Evolutionary conservation across 2,329 filamentous ascomycete genomes (phyloP), one percentile per base, ranked within the genome.

Genomic region (Verticillium klebahnii): DNA sequence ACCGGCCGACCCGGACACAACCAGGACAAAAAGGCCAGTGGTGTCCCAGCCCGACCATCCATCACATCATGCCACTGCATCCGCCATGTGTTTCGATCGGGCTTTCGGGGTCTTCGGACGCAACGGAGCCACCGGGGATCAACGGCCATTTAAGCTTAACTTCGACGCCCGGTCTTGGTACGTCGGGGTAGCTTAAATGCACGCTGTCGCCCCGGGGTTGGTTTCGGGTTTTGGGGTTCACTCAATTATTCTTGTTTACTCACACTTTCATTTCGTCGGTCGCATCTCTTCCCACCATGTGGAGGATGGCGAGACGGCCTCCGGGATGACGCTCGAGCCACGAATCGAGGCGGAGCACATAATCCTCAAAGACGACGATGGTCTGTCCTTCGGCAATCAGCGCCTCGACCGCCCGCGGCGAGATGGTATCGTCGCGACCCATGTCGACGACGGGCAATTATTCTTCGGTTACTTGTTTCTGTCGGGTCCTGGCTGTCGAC

Each of bases 91-190:
- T 29, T 36, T 66, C 88, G 84, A 74, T 93, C 96, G 63, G 83
- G 82, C 50, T 94, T 94, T 62, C 93, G 93, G 75, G 97, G 94
- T 59, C 98, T 94, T 0, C 94, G 94, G 5, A 94, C 96, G 68
- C 14, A 57, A 19, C 8, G 57, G n/a, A 57, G 50, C 59, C 57
- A n/a, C 23, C 66, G 57, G 62, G 63, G 60, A 67, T 62, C 29
- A 29, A 11, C 8, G 39, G 19, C 56, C 65, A 52, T 52, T 52
- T 52, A 52, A 52, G 45, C 45, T 52, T 52, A 52, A 52, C 45
- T 19, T 52, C 45, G 19, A 23, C 31, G 29, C n/a, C 55, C 34
- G n/a, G 32, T 36, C 11, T 36, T 50, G 56, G 34, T 59, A 61
- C 63, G 57, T 50, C 25, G 31, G 37, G 7, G 8, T 39, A 15